Conservation (phyloP, 306 rosid species). For the Begonia fuchsioides region DNA sequence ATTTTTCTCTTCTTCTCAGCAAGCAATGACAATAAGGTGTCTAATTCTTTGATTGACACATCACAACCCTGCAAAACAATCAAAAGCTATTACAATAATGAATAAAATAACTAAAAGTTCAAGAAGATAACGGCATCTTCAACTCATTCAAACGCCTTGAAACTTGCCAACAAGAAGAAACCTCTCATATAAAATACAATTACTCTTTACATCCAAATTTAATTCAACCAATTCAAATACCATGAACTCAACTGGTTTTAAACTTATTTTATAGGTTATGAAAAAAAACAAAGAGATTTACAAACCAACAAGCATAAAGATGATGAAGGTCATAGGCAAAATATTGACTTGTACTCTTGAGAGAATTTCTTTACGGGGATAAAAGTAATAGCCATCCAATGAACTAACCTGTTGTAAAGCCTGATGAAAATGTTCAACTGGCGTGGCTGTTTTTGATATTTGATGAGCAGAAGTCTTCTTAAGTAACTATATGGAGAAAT, state of each 20-base stretch:
- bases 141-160: too few relatives aligned
- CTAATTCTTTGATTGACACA: constrained; percentile 75
- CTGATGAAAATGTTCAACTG: constrained; percentile 74
- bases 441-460: constrained; percentile 70
- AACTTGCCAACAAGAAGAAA: too few relatives aligned
- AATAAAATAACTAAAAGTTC: too few relatives aligned
- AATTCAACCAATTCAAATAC: too few relatives aligned
- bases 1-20: constrained; percentile 89
- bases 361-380: too few relatives aligned
- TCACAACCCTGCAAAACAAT: constrained; percentile 67
- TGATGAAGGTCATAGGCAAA: too few relatives aligned
- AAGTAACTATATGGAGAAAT: constrained; percentile 62
- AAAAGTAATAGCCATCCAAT: not conserved
- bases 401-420: constrained; percentile 60
- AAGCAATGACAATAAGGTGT: constrained; percentile 60
- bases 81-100: constrained; percentile 2
- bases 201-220: too few relatives aligned
- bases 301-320: not conserved
- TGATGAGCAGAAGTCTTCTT: constrained; percentile 74
- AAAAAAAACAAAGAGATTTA: not conserved
- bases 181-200: too few relatives aligned
- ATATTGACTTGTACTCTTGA: not conserved
- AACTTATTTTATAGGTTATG: too few relatives aligned
- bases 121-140: too few relatives aligned
- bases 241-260: too few relatives aligned